phyloP scores from a whole-genome alignment of 208 protist genomes.

The Leishmania turanica region DNA sequence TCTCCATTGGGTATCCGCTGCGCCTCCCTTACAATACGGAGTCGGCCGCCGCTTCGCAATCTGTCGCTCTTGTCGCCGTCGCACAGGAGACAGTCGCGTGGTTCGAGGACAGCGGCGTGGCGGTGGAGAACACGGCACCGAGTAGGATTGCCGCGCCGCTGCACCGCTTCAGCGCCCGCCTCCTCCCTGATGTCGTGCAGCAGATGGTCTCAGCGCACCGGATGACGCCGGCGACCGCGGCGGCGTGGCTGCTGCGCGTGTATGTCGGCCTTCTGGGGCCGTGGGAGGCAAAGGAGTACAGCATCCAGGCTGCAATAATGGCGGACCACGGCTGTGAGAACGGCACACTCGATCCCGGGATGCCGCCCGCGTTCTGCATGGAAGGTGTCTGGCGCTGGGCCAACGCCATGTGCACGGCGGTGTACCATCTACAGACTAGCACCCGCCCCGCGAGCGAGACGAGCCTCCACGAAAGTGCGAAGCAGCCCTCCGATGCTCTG shows the following conservation, averaged over 20 bases:
- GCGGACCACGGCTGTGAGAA: background rate
- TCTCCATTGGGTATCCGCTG: conserved; percentile 24
- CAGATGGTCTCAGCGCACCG: conserved; percentile 18
- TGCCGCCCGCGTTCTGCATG: conserved; percentile 4
- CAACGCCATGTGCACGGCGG: conserved; percentile 8
- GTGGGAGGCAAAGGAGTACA: conserved; percentile 1
- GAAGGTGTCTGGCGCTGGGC: conserved; percentile 11
- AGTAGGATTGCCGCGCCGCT: background rate
- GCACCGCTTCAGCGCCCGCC: conserved; percentile 2
- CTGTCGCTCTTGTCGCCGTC: conserved; percentile 2
- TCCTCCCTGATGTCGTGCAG: conserved; percentile 22
- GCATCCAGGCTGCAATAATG: background rate
- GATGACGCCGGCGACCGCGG: conserved; percentile 22
- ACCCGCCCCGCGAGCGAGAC: background rate
- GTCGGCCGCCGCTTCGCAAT: background rate
- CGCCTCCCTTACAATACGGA: background rate
- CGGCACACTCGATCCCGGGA: background rate
- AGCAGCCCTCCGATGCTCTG: background rate
- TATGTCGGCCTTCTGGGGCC: conserved; percentile 15
- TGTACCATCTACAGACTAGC: conserved; percentile 20
- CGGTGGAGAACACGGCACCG: background rate
- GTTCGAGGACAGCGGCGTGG: conserved; percentile 3
- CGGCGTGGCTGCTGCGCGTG: conserved; percentile 25
- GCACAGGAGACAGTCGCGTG: conserved; percentile 7
- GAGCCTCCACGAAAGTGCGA: background rate